Percentiles rank a stretch among this genome's conserved stretches.
These are phyloP conservation scores for Tetrahymena elliotti DNA, from an alignment of 73 alveolate genomes.

Conservation along the genomic window DNA sequence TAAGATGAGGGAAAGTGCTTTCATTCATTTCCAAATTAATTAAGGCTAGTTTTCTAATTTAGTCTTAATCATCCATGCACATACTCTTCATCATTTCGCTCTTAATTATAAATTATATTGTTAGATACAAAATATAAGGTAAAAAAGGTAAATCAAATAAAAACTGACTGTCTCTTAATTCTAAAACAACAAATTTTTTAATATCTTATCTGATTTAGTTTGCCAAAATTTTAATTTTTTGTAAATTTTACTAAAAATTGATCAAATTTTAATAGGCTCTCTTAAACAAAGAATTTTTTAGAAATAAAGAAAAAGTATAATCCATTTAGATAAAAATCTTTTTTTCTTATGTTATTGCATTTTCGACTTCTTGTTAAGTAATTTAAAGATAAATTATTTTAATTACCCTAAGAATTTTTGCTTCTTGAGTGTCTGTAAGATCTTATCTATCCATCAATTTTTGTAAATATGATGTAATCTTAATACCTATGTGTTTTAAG, in stretches of 20 bases:
- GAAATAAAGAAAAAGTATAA: too few species aligned
- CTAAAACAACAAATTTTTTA: background rate
- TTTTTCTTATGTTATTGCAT: too few species aligned
- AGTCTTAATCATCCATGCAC: conserved; percentile 30
- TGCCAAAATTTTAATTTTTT: background rate
- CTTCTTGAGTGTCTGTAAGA: background rate
- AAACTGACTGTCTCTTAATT: background rate
- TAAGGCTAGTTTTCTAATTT: conserved; percentile 23
- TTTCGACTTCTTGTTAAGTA: too few species aligned
- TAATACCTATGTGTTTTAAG: background rate
- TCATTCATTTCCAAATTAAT: conserved; percentile 38
- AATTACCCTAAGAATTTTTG: background rate
- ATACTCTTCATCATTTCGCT: conserved; percentile 17
- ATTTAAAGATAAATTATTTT: background rate
- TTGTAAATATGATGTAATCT: background rate
- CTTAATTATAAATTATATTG: too few species aligned
- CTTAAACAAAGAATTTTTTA: background rate
- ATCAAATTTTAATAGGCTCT: background rate
- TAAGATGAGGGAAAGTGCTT: conserved; percentile 15
- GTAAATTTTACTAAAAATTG: background rate
- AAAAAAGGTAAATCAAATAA: background rate
- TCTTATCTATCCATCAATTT: background rate
- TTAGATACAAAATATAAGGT: background rate
- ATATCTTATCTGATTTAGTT: background rate
- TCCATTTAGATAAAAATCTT: background rate